phyloP scores from a whole-genome alignment of 129 eudicot species.

The Pseudognaphalium luteoalbum region DNA sequence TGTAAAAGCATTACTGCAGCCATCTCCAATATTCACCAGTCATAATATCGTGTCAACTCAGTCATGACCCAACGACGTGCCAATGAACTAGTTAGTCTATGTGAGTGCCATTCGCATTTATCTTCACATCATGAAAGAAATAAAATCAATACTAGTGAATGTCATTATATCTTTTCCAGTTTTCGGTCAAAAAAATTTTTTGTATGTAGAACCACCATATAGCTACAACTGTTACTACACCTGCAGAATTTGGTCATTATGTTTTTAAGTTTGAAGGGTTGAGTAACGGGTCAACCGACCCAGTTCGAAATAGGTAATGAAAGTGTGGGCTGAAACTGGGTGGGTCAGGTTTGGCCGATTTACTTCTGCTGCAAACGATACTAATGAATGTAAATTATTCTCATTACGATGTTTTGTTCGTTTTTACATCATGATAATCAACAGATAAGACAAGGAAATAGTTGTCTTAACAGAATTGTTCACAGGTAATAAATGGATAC shows the following conservation, averaged over 20 bases:
- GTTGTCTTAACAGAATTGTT: neutral
- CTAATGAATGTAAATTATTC: neutral
- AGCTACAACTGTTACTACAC: neutral
- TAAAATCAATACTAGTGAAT: neutral
- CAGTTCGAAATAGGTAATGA: neutral
- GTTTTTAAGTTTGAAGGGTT: neutral
- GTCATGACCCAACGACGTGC: neutral
- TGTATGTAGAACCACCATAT: neutral
- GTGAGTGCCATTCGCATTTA: neutral
- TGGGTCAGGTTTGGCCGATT: neutral
- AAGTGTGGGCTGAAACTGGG: neutral
- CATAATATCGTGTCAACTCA: slow-evolving; percentile 28
- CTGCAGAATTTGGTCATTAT: neutral
- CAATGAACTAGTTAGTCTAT: slow-evolving; percentile 7
- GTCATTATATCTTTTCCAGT: no score
- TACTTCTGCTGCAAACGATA: neutral
- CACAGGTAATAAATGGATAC: no score
- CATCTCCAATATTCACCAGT: slow-evolving; percentile 75
- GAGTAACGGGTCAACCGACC: neutral
- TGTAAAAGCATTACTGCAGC: slow-evolving; percentile 86
- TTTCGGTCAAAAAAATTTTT: no score
- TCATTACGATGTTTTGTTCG: neutral
- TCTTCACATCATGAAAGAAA: slow-evolving; percentile 11
- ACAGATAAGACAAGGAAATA: neutral
- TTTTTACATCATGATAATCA: neutral